Conservation (phyloP, 805 yeast species). For the Kodamaea kaohsiungensis region DNA sequence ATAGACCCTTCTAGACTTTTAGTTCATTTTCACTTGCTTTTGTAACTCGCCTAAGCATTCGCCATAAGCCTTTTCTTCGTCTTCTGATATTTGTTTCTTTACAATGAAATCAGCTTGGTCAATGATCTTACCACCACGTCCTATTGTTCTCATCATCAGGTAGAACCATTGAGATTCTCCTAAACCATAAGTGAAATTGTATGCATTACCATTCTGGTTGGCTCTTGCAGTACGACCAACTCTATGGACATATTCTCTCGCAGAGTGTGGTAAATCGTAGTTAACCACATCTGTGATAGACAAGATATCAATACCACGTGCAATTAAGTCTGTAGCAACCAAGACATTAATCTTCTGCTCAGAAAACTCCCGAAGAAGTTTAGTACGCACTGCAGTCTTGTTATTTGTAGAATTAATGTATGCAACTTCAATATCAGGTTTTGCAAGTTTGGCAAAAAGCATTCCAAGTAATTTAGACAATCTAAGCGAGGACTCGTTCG, state of each 20-base stretch:
- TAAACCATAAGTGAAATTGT: slow-evolving; percentile 70
- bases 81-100: slow-evolving; percentile 21
- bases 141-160: slow-evolving; percentile 51
- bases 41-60: slow-evolving; percentile 26
- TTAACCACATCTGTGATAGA: slow-evolving; percentile 76
- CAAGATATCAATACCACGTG: slow-evolving; percentile 90
- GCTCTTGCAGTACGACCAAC: slow-evolving; percentile 99
- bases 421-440: slow-evolving; percentile 24
- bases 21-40: slow-evolving; percentile 4
- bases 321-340: slow-evolving; percentile 86
- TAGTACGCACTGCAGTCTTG: slow-evolving; percentile 48
- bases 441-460: slow-evolving; percentile 29
- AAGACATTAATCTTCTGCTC: slow-evolving; percentile 52
- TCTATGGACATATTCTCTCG: slow-evolving; percentile 92
- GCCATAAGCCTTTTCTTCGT: slow-evolving; percentile 26
- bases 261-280: slow-evolving; percentile 85
- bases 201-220: slow-evolving; percentile 71
- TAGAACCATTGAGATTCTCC: slow-evolving; percentile 73
- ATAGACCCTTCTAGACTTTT: neutral
- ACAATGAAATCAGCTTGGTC: slow-evolving; percentile 23
- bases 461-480: slow-evolving; percentile 60
- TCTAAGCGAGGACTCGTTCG: slow-evolving; percentile 87
- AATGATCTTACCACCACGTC: slow-evolving; percentile 28
- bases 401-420: slow-evolving; percentile 63
- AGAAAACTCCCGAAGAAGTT: slow-evolving; percentile 61